Evolutionary conservation across 805 yeast species (phyloP).

Genomic region (Wickerhamiella australiensis): DNA sequence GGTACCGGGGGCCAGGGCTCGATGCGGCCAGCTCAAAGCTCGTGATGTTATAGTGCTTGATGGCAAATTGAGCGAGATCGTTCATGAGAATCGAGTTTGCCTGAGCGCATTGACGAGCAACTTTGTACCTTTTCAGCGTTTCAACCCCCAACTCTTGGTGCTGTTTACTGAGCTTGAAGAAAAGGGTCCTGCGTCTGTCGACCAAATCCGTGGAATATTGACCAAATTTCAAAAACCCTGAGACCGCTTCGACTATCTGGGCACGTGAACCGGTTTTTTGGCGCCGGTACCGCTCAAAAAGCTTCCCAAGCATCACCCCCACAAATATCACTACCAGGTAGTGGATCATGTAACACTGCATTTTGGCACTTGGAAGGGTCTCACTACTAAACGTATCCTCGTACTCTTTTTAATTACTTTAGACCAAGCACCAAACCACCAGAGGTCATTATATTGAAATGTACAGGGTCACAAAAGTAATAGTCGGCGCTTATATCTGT

Average conservation of each 20-base stretch:
- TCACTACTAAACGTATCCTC: no score
- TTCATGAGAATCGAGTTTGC: constrained; percentile 39
- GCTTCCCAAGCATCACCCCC: constrained; percentile 7
- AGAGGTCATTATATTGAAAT: no score
- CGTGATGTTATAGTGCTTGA: constrained; percentile 30
- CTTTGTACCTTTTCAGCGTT: constrained; percentile 41
- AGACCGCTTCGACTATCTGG: constrained; percentile 7
- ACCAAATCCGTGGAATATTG: constrained; percentile 10
- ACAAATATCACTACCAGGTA: constrained; percentile 6
- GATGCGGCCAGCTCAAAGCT: constrained; percentile 35
- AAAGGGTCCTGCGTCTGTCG: constrained; percentile 21
- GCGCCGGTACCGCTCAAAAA: background rate
- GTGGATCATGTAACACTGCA: constrained; percentile 10
- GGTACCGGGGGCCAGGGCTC: constrained; percentile 22
- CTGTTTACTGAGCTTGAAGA: constrained; percentile 35
- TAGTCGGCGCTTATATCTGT: constrained; percentile 8
- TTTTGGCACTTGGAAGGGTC: no score
- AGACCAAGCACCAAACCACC: no score
- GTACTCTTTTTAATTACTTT: no score
- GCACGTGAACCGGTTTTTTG: background rate
- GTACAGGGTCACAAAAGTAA: constrained; percentile 6
- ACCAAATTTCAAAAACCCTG: constrained; percentile 2
- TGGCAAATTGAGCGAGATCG: constrained; percentile 34
- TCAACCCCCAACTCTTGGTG: constrained; percentile 46
- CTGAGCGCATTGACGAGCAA: constrained; percentile 37